Base-by-base conservation (phyloP, 2,329 filamentous ascomycete genomes). In the Scedosporium aurantiacum region DNA sequence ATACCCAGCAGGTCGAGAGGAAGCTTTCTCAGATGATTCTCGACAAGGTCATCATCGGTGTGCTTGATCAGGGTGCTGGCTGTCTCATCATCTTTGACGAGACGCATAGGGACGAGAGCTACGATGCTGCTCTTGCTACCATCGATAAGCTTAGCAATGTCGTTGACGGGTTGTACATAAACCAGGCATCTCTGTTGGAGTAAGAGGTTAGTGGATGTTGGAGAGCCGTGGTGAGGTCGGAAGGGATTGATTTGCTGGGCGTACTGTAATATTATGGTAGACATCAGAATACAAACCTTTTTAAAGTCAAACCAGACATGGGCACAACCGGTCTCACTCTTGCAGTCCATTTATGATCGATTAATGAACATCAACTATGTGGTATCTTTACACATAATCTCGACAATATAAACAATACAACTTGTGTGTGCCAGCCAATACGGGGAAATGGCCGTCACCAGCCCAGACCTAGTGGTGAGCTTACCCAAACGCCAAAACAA, bases 11-110 rank as follows among this genome's bases (percentile, higher is more conserved):
- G 78, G 94, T 99, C 63, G 95, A 99, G 84, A 86, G 92, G 69
- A 99, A 99, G 82, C 82, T 99, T 65, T 95, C 90, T 55, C 95
- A 99, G 82, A 99, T 99, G 95, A 99, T 99, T 71, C 82, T 99
- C 63, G 94, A 99, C 79, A 97, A 97, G 81, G 91, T 97, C 70
- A 97, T 99, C 71, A 91, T 97, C 67, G 94, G 95, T 63, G 94
- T 99, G 61, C 78, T 99, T 68, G 94, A 99, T 74, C 94, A 99
- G 76, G 94, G 94, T 58, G 90, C 91, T n/a, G 93, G 93, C 45
- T 97, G 95, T 74, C 82, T 99, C 72, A 96, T 97, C 74, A 91
- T 99, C 68, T 99, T 88, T 71, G 94, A 99, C 71, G 94, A 99
- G 83, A 90, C 90, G 14, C 88, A 95, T 73, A 84, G 92, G 66